Evolutionary conservation across 1,139 yeast genomes (phyloP).

Genomic region (Zhuliangozyma parablackwelliae): DNA sequence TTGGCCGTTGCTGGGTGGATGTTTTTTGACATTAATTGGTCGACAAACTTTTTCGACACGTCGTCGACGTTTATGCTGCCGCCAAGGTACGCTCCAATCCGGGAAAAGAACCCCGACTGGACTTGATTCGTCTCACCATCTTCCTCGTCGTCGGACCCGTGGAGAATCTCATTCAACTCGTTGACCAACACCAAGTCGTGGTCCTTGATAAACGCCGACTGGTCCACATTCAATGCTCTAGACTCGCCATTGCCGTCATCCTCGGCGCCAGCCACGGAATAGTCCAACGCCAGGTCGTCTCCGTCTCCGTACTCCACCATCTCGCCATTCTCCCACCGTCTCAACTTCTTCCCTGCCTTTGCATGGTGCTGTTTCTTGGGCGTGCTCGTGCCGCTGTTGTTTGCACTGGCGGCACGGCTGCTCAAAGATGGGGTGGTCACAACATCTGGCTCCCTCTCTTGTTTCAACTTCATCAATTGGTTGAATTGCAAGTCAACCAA

Average conservation of each 20-base stretch:
- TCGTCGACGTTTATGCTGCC: conserved; percentile 33
- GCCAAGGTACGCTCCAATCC: conserved; percentile 37
- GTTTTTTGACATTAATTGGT: conserved; percentile 41
- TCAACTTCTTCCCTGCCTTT: conserved; percentile 31
- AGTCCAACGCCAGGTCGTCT: conserved; percentile 29
- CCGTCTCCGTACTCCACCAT: conserved; percentile 24
- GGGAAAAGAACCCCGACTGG: conserved; percentile 28
- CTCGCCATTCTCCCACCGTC: conserved; percentile 45
- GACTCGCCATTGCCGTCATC: conserved; percentile 38
- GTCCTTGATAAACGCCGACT: conserved; percentile 31
- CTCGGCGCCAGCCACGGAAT: conserved; percentile 20
- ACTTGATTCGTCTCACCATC: conserved; percentile 5
- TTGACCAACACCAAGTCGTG: conserved; percentile 41
- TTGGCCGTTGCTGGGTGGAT: conserved; percentile 41
- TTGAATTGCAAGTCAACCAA: conserved; percentile 40
- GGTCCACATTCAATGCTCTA: conserved; percentile 21
- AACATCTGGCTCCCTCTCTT: conserved; percentile 1
- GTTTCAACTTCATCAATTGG: conserved; percentile 32
- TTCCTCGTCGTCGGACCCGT: conserved; percentile 25
- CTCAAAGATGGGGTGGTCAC: conserved; percentile 6
- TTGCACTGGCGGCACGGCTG: neutral
- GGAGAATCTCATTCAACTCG: conserved; percentile 40
- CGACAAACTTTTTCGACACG: conserved; percentile 39
- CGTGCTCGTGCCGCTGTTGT: conserved; percentile 13
- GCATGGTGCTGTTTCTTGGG: conserved; percentile 12